Percentiles rank a stretch among this genome's conserved stretches.
phyloP scores from a whole-genome alignment of 768 basidiomycete species.

The Leccinum disarticulatum region DNA sequence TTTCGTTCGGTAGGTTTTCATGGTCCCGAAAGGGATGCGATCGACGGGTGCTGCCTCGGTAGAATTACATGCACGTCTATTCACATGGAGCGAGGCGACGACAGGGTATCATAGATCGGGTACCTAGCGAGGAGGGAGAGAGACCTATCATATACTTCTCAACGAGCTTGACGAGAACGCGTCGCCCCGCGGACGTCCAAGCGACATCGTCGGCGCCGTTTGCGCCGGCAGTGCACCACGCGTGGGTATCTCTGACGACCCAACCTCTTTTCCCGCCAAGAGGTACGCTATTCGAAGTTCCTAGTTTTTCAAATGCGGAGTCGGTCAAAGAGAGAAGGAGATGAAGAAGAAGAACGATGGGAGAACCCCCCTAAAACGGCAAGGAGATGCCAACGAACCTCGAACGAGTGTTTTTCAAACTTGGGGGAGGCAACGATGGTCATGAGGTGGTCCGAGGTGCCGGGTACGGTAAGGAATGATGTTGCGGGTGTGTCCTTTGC shows the following conservation, averaged over 20 bases:
- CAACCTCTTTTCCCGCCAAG: slow-evolving; percentile 44
- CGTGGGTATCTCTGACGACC: slow-evolving; percentile 37
- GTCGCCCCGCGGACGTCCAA: slow-evolving; percentile 34
- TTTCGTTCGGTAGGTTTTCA: background rate
- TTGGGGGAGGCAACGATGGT: slow-evolving; percentile 37
- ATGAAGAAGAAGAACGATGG: background rate
- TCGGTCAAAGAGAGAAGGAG: background rate
- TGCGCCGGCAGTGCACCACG: slow-evolving; percentile 26
- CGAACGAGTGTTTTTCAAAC: slow-evolving; percentile 47
- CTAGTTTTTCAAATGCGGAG: slow-evolving; percentile 28
- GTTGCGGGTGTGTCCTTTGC: slow-evolving; percentile 24
- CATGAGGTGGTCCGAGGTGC: slow-evolving; percentile 34
- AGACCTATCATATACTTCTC: slow-evolving; percentile 14
- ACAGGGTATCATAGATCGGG: slow-evolving; percentile 1
- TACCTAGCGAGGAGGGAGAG: background rate
- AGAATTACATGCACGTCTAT: background rate
- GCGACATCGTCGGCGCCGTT: slow-evolving; percentile 18
- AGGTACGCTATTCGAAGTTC: slow-evolving; percentile 51
- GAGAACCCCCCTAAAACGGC: slow-evolving; percentile 37
- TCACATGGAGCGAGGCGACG: background rate
- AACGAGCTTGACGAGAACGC: slow-evolving; percentile 29
- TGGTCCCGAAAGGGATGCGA: background rate
- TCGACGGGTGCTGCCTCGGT: background rate
- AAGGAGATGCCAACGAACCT: slow-evolving; percentile 35
- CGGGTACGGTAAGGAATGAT: slow-evolving; percentile 21